Percentiles rank a stretch among this genome's conserved stretches.
Evolutionary conservation across 345 rosid species (phyloP).

Genomic region (Reutealis trisperma): DNA sequence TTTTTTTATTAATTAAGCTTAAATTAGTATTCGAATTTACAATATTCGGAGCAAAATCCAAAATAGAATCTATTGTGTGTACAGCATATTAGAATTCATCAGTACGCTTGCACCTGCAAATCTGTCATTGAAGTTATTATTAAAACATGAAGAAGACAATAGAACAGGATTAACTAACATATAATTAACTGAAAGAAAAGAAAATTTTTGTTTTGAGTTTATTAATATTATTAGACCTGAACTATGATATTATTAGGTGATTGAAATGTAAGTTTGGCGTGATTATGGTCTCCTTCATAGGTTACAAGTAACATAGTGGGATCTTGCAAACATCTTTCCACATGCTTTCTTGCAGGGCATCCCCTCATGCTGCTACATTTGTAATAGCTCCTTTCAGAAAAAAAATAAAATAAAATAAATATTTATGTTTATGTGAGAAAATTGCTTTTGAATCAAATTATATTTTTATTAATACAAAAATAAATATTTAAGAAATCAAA

Average conservation of each 20-base stretch:
- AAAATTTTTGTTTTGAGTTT: neutral
- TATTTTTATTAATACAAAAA: too few species aligned
- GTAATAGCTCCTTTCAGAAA: conserved; percentile 34
- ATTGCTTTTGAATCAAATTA: too few species aligned
- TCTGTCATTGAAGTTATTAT: too few species aligned
- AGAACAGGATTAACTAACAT: too few species aligned
- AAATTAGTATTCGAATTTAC: neutral
- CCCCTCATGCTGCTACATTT: conserved; percentile 43
- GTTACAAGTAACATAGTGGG: conserved; percentile 41
- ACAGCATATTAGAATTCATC: neutral
- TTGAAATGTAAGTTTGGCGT: conserved; percentile 20
- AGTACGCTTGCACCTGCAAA: neutral
- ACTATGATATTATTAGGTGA: neutral
- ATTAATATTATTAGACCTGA: neutral
- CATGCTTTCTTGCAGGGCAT: conserved; percentile 45
- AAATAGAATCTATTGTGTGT: neutral
- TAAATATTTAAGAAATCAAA: neutral
- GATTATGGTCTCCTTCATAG: conserved; percentile 43
- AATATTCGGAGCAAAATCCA: neutral
- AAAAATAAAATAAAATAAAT: neutral
- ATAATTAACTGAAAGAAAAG: too few species aligned
- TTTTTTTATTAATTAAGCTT: too few species aligned
- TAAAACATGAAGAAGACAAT: too few species aligned
- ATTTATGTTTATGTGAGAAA: too few species aligned
- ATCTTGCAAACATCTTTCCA: conserved; percentile 40